Evolutionary conservation across 2,329 filamentous ascomycete species (phyloP).

Genomic region (Gyromitra esculenta): DNA sequence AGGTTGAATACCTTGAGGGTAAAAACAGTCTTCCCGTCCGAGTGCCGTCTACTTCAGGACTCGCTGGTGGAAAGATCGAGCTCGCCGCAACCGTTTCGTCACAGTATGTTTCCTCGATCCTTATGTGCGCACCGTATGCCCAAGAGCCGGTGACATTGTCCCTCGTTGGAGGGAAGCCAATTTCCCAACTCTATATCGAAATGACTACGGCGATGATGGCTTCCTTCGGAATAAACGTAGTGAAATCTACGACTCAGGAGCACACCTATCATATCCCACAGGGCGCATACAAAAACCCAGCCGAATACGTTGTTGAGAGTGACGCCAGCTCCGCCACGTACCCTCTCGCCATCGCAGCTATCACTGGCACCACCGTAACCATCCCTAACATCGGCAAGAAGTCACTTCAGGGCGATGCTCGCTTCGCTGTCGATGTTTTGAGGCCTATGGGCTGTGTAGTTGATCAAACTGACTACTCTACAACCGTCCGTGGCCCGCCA

Average conservation of each 20-base stretch:
- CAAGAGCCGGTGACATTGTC: conserved; percentile 91
- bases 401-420: conserved; percentile 92
- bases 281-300: conserved; percentile 81
- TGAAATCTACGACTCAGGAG: conserved; percentile 77
- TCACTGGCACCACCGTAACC: conserved; percentile 94
- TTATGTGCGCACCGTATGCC: conserved; percentile 97
- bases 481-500: conserved; percentile 89
- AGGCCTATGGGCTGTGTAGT: conserved; percentile 93
- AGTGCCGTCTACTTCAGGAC: conserved; percentile 82
- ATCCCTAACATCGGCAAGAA: conserved; percentile 93
- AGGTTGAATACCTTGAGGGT: conserved; percentile 84
- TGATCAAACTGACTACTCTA: conserved; percentile 82
- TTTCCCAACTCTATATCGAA: conserved; percentile 96
- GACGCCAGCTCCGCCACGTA: conserved; percentile 98
- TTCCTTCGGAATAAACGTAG: conserved; percentile 84
- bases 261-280: conserved; percentile 95
- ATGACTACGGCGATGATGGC: conserved; percentile 99
- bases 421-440: conserved; percentile 90
- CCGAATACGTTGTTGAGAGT: conserved; percentile 90
- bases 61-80: conserved; percentile 87
- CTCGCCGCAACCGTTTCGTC: conserved; percentile 95
- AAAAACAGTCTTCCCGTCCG: conserved; percentile 84
- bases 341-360: conserved; percentile 90
- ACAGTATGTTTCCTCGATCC: conserved; percentile 96
- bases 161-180: conserved; percentile 94